Percentiles rank a stretch among this genome's conserved stretches.
Conservation (phyloP, 495 filamentous ascomycete genomes). For the Umbilicaria muhlenbergii region DNA sequence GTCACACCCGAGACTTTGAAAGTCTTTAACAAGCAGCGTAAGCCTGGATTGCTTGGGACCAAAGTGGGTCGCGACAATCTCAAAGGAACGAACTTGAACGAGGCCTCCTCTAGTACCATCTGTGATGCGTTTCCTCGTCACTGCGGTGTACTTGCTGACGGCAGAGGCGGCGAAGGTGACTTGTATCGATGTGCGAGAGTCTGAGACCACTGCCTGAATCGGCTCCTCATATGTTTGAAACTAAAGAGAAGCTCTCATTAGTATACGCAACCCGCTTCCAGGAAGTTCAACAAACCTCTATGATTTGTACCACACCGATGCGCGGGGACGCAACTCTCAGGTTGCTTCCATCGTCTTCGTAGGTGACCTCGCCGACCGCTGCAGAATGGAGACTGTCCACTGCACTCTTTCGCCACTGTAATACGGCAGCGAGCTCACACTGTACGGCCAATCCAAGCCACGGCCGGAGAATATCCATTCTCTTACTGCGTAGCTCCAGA, state of each 20-base stretch:
- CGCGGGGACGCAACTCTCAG: conserved; percentile 17
- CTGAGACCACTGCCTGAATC: conserved; percentile 19
- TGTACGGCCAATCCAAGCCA: not conserved
- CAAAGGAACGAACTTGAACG: conserved; percentile 24
- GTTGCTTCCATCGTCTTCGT: conserved; percentile 25
- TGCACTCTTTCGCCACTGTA: conserved; percentile 20
- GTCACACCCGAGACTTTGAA: conserved; percentile 18
- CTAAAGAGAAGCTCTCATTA: not conserved
- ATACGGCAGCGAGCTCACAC: conserved; percentile 16
- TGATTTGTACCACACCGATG: conserved; percentile 10
- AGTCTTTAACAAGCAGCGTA: conserved; percentile 21
- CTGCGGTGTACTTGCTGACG: conserved; percentile 11
- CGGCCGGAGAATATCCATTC: conserved; percentile 13
- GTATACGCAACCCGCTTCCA: too few relatives aligned
- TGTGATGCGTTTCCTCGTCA: conserved; percentile 10
- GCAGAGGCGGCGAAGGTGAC: conserved; percentile 15
- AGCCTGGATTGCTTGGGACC: conserved; percentile 14
- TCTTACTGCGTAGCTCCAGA: conserved; percentile 7
- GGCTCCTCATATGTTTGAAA: conserved; percentile 6
- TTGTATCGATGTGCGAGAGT: conserved; percentile 24
- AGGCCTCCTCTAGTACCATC: conserved; percentile 15
- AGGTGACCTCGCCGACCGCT: conserved; percentile 6
- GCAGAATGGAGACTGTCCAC: conserved; percentile 11
- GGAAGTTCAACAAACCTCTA: conserved; percentile 4
- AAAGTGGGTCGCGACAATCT: conserved; percentile 21